Percentiles rank a stretch among this genome's conserved stretches.
Evolutionary conservation across 345 rosid genomes (phyloP).

Genomic region (Ceriops tagal): DNA sequence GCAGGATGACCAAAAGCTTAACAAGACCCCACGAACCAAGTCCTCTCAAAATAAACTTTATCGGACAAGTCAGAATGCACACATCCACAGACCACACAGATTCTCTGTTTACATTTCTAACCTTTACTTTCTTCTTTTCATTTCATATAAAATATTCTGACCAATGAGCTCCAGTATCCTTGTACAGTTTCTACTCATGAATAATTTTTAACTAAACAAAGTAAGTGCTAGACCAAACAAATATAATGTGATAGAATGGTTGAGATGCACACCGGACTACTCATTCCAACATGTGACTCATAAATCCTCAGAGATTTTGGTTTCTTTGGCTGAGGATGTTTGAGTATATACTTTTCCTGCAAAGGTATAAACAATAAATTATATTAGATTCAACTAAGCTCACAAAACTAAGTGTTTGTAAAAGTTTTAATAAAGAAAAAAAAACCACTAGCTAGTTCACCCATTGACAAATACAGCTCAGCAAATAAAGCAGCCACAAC

Average conservation of each 20-base stretch:
- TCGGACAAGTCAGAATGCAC: no score
- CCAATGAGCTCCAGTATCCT: background rate
- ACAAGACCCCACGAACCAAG: background rate
- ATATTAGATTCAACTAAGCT: background rate
- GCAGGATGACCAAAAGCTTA: background rate
- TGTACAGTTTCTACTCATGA: background rate
- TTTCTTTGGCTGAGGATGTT: conserved; percentile 77
- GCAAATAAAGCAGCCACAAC: background rate
- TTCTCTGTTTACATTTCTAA: no score
- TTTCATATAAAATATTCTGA: background rate
- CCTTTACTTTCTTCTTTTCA: background rate
- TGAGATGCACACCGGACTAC: conserved; percentile 69
- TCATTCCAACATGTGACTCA: conserved; percentile 98
- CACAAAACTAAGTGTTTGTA: background rate
- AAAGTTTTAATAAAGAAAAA: background rate
- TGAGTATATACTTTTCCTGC: conserved; percentile 78
- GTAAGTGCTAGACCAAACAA: background rate
- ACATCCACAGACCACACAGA: no score
- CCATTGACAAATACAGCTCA: background rate
- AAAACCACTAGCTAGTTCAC: background rate
- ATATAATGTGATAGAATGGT: conserved; percentile 10
- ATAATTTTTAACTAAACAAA: background rate
- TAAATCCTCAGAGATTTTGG: conserved; percentile 89
- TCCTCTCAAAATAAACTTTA: background rate
- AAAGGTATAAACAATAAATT: conserved; percentile 18